Evolutionary conservation across 1,139 yeast species (phyloP).

Genomic region (Yamadazyma diospyri): DNA sequence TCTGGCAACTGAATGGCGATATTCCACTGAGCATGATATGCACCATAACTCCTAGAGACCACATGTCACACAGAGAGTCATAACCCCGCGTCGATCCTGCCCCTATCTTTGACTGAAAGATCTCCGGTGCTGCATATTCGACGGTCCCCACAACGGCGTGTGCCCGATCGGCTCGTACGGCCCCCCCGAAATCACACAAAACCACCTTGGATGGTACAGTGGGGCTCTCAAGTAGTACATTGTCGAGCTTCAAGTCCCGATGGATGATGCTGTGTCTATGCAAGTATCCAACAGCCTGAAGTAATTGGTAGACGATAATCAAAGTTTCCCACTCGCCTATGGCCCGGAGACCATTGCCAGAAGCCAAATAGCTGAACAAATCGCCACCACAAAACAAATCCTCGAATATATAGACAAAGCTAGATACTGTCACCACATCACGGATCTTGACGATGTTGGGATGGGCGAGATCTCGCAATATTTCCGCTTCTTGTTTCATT

Average conservation of each 20-base stretch:
- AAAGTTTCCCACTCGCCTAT: slow-evolving; percentile 54
- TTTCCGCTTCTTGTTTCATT: slow-evolving; percentile 36
- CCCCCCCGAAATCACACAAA: slow-evolving; percentile 68
- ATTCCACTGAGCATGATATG: slow-evolving; percentile 56
- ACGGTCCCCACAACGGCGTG: slow-evolving; percentile 63
- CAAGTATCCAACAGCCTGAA: slow-evolving; percentile 51
- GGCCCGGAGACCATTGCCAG: slow-evolving; percentile 34
- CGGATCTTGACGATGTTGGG: slow-evolving; percentile 45
- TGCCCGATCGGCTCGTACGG: slow-evolving; percentile 43
- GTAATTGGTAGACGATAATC: slow-evolving; percentile 52
- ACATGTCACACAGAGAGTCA: slow-evolving; percentile 56
- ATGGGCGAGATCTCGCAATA: slow-evolving; percentile 37
- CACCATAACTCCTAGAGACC: slow-evolving; percentile 63
- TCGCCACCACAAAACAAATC: slow-evolving; percentile 63
- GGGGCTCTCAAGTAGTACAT: slow-evolving; percentile 51
- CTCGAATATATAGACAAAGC: slow-evolving; percentile 46
- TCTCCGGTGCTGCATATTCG: slow-evolving; percentile 67
- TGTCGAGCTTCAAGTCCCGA: slow-evolving; percentile 44
- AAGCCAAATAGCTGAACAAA: slow-evolving; percentile 54
- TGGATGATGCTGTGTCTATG: slow-evolving; percentile 30
- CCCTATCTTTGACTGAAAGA: slow-evolving; percentile 11
- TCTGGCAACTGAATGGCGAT: slow-evolving; percentile 56
- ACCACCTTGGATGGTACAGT: slow-evolving; percentile 48
- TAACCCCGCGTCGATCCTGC: slow-evolving; percentile 31
- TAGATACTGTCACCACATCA: slow-evolving; percentile 33